These are phyloP conservation scores for Triticum aestivum DNA, from an alignment of 176 grass and related monocot genomes.

Conservation along the genomic window IWGSC_CS_RefSeq_v2.1 NC_057807.1:8972324-8972823, in stretches of 20 bases:
- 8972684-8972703: background rate
- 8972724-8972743: background rate
- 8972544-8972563: background rate
- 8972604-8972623: background rate
- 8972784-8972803: too few relatives aligned
- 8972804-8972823: too few relatives aligned
- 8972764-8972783: too few relatives aligned
- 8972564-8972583: constrained; percentile 18
- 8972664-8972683: background rate
- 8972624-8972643: background rate
- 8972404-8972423: constrained; percentile 59
- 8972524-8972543: constrained; percentile 67
- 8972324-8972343: constrained; percentile 65
- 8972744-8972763: too few relatives aligned
- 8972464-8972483: constrained; percentile 62
- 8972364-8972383: constrained; percentile 75
- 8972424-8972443: constrained; percentile 70
- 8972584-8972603: background rate
- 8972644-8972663: too few relatives aligned
- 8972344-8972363: constrained; percentile 72
- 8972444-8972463: constrained; percentile 81
- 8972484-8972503: constrained; percentile 80
- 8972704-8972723: background rate
- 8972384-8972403: constrained; percentile 71
- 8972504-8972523: constrained; percentile 56